Base-by-base conservation (phyloP, 1,139 yeast species). In the Pichia sp. region DNA sequence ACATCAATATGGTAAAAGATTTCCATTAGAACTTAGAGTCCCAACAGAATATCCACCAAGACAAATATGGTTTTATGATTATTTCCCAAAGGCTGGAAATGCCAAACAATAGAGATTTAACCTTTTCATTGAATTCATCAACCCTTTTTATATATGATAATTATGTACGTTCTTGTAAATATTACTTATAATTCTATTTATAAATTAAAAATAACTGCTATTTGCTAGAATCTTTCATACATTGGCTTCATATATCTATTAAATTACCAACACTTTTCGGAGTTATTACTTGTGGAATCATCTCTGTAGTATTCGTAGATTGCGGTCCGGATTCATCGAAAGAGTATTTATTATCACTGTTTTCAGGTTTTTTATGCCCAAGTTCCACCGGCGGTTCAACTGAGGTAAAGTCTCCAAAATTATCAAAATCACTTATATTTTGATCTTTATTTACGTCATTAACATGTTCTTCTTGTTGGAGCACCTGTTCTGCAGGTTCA, bases 31-130 rank as follows among this genome's bases (percentile, higher is more conserved):
- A 58, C 64, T 87, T 68, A 77, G 95, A 60, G 78, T 86, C 5
- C 97, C 98, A 30, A 85, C 96, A 1, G 95, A 89, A 46, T 87
- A 71, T 51, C 98, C 98, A n/a, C 84, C 97, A 35, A 80, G 78
- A 58, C 74, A 76, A 51, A 73, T 87, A 28, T 90, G 97, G 97
- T 78, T 81, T 48, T 76, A 78, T 59, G 79, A 82, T 54, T 86
- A 69, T 57, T 59, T 50, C 33, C 64, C 67, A 32, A 46, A 50
- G 32, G 41, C 26, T 28, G 16, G 27, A 30, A n/a, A 35, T 20
- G 7, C 37, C 5, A 37, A 36, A 31, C 30, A 37, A 28, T 36
- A 26, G 20, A 16, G 11, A 12, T 22, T 9, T 12, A 11, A 22
- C 6, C 35, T 11, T 10, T 23, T 8, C 6, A 16, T 32, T 32